These are phyloP conservation scores for Aspergillus aculeatinus DNA, from an alignment of 2,329 filamentous ascomycete genomes.

Conservation along the genomic window DNA sequence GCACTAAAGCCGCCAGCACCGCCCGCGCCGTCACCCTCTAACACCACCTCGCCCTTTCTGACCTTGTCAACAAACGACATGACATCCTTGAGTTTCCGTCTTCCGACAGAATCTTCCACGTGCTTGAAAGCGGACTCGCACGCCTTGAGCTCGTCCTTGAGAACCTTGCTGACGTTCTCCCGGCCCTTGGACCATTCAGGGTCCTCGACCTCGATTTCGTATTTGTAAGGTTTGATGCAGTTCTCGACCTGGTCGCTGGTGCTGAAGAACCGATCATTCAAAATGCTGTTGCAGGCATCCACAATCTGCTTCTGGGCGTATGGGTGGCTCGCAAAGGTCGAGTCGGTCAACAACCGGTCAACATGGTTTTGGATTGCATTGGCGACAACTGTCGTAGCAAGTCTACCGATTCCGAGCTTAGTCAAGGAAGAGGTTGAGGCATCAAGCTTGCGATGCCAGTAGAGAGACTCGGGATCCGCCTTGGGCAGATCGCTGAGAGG, in stretches of 20 bases:
- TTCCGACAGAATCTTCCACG: constrained; percentile 75
- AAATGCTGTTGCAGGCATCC: constrained; percentile 82
- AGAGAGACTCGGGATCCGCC: constrained; percentile 77
- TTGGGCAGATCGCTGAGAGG: constrained; percentile 76
- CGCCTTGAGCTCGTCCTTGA: constrained; percentile 84
- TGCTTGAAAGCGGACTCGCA: constrained; percentile 75
- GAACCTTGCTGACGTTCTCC: constrained; percentile 73
- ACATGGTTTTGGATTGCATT: constrained; percentile 83
- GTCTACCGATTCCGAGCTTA: constrained; percentile 86
- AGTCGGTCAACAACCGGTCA: constrained; percentile 72
- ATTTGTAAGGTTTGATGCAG: constrained; percentile 98
- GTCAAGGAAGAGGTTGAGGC: constrained; percentile 87
- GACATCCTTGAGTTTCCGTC: constrained; percentile 83
- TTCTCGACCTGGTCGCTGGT: constrained; percentile 98
- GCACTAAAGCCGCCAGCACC: constrained; percentile 94
- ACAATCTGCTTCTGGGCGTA: constrained; percentile 91
- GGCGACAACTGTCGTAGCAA: constrained; percentile 89
- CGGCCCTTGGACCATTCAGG: constrained; percentile 83
- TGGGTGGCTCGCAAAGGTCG: constrained; percentile 85
- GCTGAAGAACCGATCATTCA: constrained; percentile 93
- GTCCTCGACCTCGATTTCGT: constrained; percentile 91
- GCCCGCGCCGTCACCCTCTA: constrained; percentile 78
- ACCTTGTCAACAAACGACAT: constrained; percentile 89
- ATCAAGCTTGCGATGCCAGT: constrained; percentile 93
- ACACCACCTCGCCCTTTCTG: constrained; percentile 75